phyloP scores from a whole-genome alignment of 805 yeast species.

The Metschnikowia borealis region DNA sequence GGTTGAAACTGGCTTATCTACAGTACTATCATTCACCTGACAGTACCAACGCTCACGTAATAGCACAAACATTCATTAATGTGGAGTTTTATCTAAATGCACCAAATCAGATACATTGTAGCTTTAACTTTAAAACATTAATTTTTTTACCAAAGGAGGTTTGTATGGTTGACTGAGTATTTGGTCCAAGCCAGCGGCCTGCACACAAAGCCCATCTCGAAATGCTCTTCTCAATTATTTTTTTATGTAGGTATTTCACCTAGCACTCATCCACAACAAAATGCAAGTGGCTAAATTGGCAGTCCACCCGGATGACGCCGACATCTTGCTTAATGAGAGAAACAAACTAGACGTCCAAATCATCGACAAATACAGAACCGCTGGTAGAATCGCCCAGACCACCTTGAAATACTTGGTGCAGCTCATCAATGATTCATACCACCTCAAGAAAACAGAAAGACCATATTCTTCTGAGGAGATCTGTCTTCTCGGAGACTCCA shows the following conservation, averaged over 20 bases:
- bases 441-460: constrained; percentile 44
- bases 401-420: constrained; percentile 62
- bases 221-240: constrained; percentile 6
- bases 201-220: constrained; percentile 17
- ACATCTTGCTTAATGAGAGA: constrained; percentile 65
- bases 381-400: constrained; percentile 87
- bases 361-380: constrained; percentile 78
- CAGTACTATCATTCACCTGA: too few species aligned
- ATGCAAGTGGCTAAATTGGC: constrained; percentile 79
- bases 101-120: too few species aligned
- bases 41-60: too few species aligned
- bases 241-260: constrained; percentile 2
- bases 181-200: background rate
- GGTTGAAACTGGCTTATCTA: too few species aligned
- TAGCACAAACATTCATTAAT: too few species aligned
- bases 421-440: constrained; percentile 72
- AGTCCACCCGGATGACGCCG: constrained; percentile 69
- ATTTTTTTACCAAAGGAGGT: background rate
- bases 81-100: too few species aligned
- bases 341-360: constrained; percentile 61
- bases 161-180: background rate
- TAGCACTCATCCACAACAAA: constrained; percentile 4
- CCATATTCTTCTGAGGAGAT: constrained; percentile 61
- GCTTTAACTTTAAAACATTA: too few species aligned
- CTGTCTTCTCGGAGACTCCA: constrained; percentile 79